These are phyloP conservation scores for Penicillium sp. DNA, from an alignment of 2,329 filamentous ascomycete genomes.

Conservation along the genomic window DNA sequence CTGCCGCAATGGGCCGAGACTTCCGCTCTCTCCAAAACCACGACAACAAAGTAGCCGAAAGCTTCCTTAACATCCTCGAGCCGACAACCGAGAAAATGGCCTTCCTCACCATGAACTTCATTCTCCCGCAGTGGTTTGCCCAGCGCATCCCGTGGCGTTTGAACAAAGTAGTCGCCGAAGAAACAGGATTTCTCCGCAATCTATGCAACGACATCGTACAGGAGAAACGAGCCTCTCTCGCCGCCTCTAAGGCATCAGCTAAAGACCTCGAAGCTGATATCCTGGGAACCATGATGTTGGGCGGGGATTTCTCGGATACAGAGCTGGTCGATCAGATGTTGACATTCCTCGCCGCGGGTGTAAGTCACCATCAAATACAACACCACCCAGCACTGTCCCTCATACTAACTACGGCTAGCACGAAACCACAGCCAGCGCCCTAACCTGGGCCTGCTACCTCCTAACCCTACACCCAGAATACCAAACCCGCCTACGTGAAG, in stretches of 20 bases:
- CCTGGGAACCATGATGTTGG: conserved; percentile 43
- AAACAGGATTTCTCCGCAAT: conserved; percentile 36
- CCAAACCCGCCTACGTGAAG: conserved; percentile 55
- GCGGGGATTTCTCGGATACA: conserved; percentile 43
- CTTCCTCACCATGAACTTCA: conserved; percentile 48
- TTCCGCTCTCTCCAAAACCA: conserved; percentile 58
- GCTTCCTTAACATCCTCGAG: conserved; percentile 57
- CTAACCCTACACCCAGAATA: conserved; percentile 55
- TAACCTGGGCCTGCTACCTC: conserved; percentile 60
- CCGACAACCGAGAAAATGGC: conserved; percentile 49
- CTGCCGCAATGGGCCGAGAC: conserved; percentile 61
- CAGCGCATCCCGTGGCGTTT: conserved; percentile 47
- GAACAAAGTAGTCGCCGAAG: conserved; percentile 35
- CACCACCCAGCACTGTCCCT: neutral
- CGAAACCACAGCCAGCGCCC: conserved; percentile 60
- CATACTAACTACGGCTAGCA: conserved; percentile 36
- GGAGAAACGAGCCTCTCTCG: conserved; percentile 36
- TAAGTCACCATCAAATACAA: conserved; percentile 22
- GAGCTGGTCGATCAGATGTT: conserved; percentile 49
- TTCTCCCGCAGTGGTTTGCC: conserved; percentile 58
- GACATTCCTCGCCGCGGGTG: conserved; percentile 47
- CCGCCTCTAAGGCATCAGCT: conserved; percentile 41
- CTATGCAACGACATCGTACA: conserved; percentile 41
- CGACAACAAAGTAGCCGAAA: conserved; percentile 56
- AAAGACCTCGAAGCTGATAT: conserved; percentile 43